Base-by-base conservation (phyloP, 2,329 filamentous ascomycete species). In the Fusarium sororula region DNA sequence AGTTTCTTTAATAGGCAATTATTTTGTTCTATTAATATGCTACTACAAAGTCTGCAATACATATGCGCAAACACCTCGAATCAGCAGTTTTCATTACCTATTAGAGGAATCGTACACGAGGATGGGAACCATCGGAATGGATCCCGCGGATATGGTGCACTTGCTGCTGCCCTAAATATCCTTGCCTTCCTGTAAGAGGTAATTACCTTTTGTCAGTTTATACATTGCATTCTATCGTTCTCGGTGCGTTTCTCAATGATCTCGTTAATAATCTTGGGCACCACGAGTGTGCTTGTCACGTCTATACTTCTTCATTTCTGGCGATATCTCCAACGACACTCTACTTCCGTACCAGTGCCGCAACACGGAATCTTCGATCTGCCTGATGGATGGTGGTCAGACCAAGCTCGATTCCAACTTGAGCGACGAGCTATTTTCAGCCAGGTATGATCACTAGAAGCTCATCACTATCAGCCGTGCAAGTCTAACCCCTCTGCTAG, bases 131-230 rank as follows among this genome's bases (percentile, higher is more conserved):
- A 11, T 12, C 3, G 0, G 7, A 4, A 37, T 5, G 3, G 22
- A 0, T 18, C 15, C 1, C 11, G 2, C 9, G 9, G 1, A 26
- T 3, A 12, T 6, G 5, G 6, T 3, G 13, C 6, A 8, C 6
- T 2, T 5, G 0, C 6, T 11, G 2, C 0, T 11, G 4, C 1
- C 12, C 6, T 12, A 37, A 37, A 53, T 37, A 37, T 26, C 15
- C 13, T 53, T 20, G 6, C 9, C 5, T 3, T 4, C 2, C n/a
- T 8, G 2, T 15, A 3, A 11, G 14, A 4, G 8, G 6, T 4
- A 35, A 3, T 32, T 17, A 0, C 5, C 2, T 9, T 1, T 7
- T 3, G 3, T 13, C 47, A 32, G 11, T 13, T 50, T 0, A 0
- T 0, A 12, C 3, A 32, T 10, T 2, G 7, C 5, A 10, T 7